phyloP scores from a whole-genome alignment of 768 basidiomycete species.

The Psilocybe azurescens region DNA sequence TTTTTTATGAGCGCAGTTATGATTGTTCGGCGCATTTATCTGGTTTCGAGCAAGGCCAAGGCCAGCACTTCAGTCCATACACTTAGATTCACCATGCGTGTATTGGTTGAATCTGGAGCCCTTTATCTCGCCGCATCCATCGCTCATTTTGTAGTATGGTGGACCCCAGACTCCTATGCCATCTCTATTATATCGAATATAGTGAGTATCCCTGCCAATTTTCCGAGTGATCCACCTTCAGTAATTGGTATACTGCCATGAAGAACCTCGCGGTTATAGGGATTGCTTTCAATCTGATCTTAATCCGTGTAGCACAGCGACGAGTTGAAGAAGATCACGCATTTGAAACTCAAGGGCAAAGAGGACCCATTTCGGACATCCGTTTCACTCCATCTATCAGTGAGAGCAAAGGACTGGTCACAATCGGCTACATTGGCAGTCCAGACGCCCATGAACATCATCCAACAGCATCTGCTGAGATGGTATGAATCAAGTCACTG shows the following conservation, averaged over 20 bases:
- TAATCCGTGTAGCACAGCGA: conserved; percentile 11
- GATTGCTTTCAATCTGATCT: conserved; percentile 22
- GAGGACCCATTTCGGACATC: background rate
- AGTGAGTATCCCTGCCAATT: conserved; percentile 2
- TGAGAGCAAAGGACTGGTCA: no score
- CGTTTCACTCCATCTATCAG: background rate
- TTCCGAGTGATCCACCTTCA: no score
- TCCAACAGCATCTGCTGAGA: no score
- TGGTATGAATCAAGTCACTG: no score
- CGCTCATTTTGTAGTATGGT: conserved; percentile 21
- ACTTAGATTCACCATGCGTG: conserved; percentile 13
- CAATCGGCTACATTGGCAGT: no score
- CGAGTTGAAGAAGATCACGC: conserved; percentile 10
- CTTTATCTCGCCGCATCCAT: conserved; percentile 16
- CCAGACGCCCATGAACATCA: no score
- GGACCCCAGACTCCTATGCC: conserved; percentile 6
- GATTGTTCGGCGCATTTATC: conserved; percentile 17
- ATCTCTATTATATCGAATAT: conserved; percentile 16
- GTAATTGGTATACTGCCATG: no score
- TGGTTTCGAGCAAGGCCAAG: background rate
- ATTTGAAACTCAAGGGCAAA: background rate
- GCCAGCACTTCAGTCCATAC: conserved; percentile 1
- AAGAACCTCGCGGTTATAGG: conserved; percentile 20
- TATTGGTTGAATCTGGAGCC: conserved; percentile 17
- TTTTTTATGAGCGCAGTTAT: conserved; percentile 1